Percentiles rank a stretch among this genome's conserved stretches.
Conservation (phyloP, 2,329 filamentous ascomycete species). For the Ceratocystis albifundus region DNA sequence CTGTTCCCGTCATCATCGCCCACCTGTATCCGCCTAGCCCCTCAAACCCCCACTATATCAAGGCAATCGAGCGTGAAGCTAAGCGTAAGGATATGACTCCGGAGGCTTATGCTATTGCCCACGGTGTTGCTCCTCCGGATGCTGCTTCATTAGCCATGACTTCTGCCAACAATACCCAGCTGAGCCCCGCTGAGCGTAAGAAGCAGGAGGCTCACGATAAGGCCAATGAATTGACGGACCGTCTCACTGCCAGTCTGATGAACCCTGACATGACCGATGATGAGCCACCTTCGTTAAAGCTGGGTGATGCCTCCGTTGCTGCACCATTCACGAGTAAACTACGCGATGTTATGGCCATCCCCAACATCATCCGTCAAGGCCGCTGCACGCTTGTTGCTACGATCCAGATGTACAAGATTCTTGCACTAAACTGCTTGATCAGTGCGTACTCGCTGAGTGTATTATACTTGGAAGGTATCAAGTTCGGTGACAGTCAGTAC, state of each 20-base stretch:
- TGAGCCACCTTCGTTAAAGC: conserved; percentile 90
- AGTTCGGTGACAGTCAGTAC: conserved; percentile 96
- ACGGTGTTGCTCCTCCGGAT: conserved; percentile 45
- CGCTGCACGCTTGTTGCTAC: conserved; percentile 95
- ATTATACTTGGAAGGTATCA: conserved; percentile 94
- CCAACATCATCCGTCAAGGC: conserved; percentile 96
- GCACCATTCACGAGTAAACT: conserved; percentile 97
- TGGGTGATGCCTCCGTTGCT: conserved; percentile 92
- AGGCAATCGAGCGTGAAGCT: conserved; percentile 79
- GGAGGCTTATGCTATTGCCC: conserved; percentile 44
- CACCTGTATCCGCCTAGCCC: conserved; percentile 89
- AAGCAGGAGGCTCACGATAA: conserved; percentile 57
- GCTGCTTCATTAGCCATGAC: conserved; percentile 57
- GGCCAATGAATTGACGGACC: conserved; percentile 70
- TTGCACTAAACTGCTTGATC: conserved; percentile 94
- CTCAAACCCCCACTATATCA: conserved; percentile 84
- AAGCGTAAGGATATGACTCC: conserved; percentile 60
- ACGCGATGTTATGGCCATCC: conserved; percentile 89
- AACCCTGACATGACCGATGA: conserved; percentile 76
- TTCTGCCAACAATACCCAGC: conserved; percentile 33
- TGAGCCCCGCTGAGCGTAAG: conserved; percentile 44
- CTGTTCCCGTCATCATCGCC: conserved; percentile 81
- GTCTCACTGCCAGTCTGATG: conserved; percentile 77
- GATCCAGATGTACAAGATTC: conserved; percentile 99
- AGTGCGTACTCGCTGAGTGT: conserved; percentile 95